Base-by-base conservation (phyloP, 177 flowering plant species). In the Vitis hybrid region DNA sequence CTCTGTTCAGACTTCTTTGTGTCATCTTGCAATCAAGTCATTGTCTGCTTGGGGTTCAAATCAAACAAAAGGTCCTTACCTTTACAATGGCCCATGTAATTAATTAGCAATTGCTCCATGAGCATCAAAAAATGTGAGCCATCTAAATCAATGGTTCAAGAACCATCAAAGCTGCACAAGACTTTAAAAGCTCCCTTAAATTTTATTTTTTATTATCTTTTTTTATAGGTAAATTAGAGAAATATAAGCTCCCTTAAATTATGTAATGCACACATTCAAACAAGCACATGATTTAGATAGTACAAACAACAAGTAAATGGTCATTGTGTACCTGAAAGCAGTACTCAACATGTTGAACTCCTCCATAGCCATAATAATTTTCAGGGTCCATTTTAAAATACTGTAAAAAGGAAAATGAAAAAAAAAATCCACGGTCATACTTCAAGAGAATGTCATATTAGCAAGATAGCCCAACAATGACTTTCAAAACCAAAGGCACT, bases 301-400 rank as follows among this genome's bases (percentile, higher is more conserved):
- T n/a, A 15, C 49, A 56, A 48, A 18, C 29, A 61, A 70, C 10
- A n/a, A 19, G 10, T 39, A 26, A 18, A 56, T 22, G 15, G 56
- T 11, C 13, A 16, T 2, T 19, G 66, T 62, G 14, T 80, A 94
- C 92, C 95, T 93, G 89, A 81, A 90, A 88, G 74, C 98, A 93
- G 74, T 93, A 93, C 66, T 82, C 85, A 57, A 82, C 90, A 78
- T 93, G 98, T 5, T 78, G 78, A 64, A 91, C 80, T 68, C 91
- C 95, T 45, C 97, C 97, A 77, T 79, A 84, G 66, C 68, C 65
- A n/a, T 88, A 88, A 76, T 66, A 91, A 15, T 90, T 90, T 10
- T 80, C 81, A 7, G 87, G 82, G 68, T 93, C 87, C 97, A 93
- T 91, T 78, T 91, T 86, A 80, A 74, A 92, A 78, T 92, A 91